Percentiles rank a stretch among this genome's conserved stretches.
Evolutionary conservation across 2,329 filamentous ascomycete genomes (phyloP).

Genomic region (Hypocreales sp.): DNA sequence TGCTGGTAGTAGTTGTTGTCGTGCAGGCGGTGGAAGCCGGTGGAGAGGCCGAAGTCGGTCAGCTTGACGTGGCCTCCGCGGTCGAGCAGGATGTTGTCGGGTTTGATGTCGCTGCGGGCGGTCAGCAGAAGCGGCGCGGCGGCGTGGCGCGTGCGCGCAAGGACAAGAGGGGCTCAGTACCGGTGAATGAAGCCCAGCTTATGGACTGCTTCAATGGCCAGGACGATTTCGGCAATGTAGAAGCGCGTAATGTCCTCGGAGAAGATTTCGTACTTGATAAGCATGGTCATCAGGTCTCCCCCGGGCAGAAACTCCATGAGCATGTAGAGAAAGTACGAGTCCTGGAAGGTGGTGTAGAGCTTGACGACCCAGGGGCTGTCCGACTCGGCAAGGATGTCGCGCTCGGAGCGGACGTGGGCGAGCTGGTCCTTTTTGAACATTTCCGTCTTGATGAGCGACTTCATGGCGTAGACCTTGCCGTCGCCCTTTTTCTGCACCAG

Average conservation of each 20-base stretch:
- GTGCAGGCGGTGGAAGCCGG: slow-evolving; percentile 93
- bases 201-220: slow-evolving; percentile 97
- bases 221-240: slow-evolving; percentile 95
- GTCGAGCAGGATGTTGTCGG: slow-evolving; percentile 94
- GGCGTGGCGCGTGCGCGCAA: no score
- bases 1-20: slow-evolving; percentile 98
- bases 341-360: slow-evolving; percentile 95
- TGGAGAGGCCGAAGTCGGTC: slow-evolving; percentile 94
- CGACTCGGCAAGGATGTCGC: slow-evolving; percentile 96
- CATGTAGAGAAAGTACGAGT: slow-evolving; percentile 92
- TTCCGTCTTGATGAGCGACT: slow-evolving; percentile 95
- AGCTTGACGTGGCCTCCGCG: slow-evolving; percentile 94
- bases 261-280: slow-evolving; percentile 99
- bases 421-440: slow-evolving; percentile 99
- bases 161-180: slow-evolving; percentile 33
- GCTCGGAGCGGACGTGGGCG: slow-evolving; percentile 90
- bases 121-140: no score
- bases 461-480: slow-evolving; percentile 94
- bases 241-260: slow-evolving; percentile 97
- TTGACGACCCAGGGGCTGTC: slow-evolving; percentile 99
- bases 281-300: slow-evolving; percentile 98
- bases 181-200: slow-evolving; percentile 97
- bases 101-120: slow-evolving; percentile 88
- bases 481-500: slow-evolving; percentile 93
- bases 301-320: slow-evolving; percentile 98